These are phyloP conservation scores for Sporothrix globosa DNA, from an alignment of 2,329 filamentous ascomycete species.

Conservation along the genomic window DNA sequence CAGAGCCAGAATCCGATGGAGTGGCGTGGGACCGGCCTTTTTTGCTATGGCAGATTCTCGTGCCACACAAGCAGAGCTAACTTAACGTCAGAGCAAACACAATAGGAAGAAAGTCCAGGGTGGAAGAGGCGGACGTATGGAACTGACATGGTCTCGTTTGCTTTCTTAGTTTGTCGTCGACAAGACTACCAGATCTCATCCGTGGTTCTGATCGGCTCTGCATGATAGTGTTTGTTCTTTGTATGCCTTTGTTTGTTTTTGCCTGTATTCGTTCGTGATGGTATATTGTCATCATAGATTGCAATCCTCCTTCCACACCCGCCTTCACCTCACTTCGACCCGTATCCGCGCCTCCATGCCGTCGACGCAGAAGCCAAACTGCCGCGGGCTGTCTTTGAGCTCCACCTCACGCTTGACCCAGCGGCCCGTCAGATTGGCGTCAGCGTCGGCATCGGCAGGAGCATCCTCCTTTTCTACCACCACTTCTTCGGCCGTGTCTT, in stretches of 20 bases:
- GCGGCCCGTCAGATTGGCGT: constrained; percentile 48
- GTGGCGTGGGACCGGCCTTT: too few relatives aligned
- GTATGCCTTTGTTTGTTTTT: too few relatives aligned
- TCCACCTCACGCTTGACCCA: constrained; percentile 80
- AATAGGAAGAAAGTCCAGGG: not conserved
- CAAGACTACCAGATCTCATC: not conserved
- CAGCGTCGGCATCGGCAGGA: not conserved
- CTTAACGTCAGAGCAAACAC: not conserved
- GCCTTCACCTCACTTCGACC: constrained; percentile 56
- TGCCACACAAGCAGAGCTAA: not conserved
- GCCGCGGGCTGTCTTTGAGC: constrained; percentile 75
- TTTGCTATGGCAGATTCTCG: not conserved
- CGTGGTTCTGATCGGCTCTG: not conserved
- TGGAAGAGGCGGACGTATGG: too few relatives aligned
- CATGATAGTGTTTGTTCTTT: not conserved
- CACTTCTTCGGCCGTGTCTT: not conserved
- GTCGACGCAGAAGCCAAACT: constrained; percentile 83
- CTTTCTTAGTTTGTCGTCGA: not conserved
- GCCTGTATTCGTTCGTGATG: not conserved
- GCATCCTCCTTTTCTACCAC: not conserved
- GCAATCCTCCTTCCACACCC: not conserved
- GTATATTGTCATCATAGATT: not conserved
- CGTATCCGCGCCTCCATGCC: constrained; percentile 70
- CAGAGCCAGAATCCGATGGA: not conserved
- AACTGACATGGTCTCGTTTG: not conserved